Evolutionary conservation across 768 basidiomycete genomes (phyloP).

Genomic region (Steccherinum ochraceum): DNA sequence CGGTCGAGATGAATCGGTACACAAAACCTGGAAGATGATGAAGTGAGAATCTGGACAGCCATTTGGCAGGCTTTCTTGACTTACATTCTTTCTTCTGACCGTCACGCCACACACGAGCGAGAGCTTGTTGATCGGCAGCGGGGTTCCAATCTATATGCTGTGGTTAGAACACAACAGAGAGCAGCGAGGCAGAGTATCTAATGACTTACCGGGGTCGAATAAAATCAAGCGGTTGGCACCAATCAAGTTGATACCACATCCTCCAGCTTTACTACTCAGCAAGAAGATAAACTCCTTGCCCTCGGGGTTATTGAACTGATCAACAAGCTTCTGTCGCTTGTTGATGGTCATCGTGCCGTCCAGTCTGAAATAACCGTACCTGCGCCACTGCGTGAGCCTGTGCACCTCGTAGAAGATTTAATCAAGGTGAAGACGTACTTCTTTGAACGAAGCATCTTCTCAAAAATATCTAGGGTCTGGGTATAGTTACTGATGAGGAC

Average conservation of each 20-base stretch:
- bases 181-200: conserved; percentile 12
- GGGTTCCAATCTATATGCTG: conserved; percentile 89
- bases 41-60: no score
- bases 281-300: conserved; percentile 94
- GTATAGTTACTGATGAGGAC: conserved; percentile 97
- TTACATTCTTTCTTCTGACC: conserved; percentile 99
- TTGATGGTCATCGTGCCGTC: conserved; percentile 91
- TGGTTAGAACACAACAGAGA: background rate
- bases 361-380: conserved; percentile 87
- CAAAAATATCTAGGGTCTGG: conserved; percentile 90
- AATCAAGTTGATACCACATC: conserved; percentile 95
- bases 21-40: conserved; percentile 67
- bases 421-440: conserved; percentile 42
- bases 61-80: no score
- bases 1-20: conserved; percentile 95
- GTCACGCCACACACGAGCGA: conserved; percentile 98
- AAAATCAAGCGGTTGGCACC: conserved; percentile 94
- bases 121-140: conserved; percentile 95
- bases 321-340: conserved; percentile 92
- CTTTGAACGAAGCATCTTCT: conserved; percentile 79
- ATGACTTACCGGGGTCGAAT: conserved; percentile 75
- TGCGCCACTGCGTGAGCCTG: conserved; percentile 23
- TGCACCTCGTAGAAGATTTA: no score
- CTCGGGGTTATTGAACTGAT: conserved; percentile 90
- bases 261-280: conserved; percentile 92